phyloP scores from a whole-genome alignment of 345 rosid species.

The Dipteronia sinensis region DNA sequence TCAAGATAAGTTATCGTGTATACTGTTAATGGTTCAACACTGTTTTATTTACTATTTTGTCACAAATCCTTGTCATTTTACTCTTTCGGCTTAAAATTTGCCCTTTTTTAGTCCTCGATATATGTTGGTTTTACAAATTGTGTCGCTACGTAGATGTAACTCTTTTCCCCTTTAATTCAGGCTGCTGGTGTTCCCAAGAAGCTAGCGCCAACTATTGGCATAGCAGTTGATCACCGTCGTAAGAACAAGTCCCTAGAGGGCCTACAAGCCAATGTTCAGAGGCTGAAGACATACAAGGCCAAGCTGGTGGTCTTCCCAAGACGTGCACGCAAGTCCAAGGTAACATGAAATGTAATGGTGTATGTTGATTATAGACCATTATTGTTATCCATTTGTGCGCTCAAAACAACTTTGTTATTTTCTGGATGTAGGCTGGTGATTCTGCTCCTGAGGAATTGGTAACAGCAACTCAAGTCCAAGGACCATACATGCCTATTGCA shows the following conservation, averaged over 20 bases:
- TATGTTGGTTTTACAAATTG: background rate
- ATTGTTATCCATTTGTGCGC: background rate
- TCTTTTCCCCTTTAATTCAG: conserved; percentile 21
- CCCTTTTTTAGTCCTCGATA: background rate
- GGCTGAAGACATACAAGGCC: conserved; percentile 94
- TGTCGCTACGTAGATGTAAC: background rate
- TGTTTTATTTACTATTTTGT: background rate
- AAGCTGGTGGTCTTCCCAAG: conserved; percentile 90
- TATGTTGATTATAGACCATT: background rate
- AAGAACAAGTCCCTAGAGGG: conserved; percentile 76
- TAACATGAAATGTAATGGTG: conserved; percentile 17
- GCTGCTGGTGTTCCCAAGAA: conserved; percentile 88
- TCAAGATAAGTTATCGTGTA: background rate
- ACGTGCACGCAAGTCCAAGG: conserved; percentile 62
- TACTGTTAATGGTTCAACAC: no score
- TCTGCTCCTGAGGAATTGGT: conserved; percentile 76
- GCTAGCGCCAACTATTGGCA: conserved; percentile 77
- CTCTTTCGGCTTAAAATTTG: no score
- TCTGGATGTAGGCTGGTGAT: conserved; percentile 69
- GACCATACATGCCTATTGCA: conserved; percentile 58
- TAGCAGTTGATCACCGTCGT: conserved; percentile 80
- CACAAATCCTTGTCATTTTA: background rate
- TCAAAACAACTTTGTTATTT: background rate
- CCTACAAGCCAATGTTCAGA: conserved; percentile 79
- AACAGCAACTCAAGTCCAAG: conserved; percentile 76